Conservation (phyloP, 73 alveolate species). For the Blepharisma japonicum region DNA sequence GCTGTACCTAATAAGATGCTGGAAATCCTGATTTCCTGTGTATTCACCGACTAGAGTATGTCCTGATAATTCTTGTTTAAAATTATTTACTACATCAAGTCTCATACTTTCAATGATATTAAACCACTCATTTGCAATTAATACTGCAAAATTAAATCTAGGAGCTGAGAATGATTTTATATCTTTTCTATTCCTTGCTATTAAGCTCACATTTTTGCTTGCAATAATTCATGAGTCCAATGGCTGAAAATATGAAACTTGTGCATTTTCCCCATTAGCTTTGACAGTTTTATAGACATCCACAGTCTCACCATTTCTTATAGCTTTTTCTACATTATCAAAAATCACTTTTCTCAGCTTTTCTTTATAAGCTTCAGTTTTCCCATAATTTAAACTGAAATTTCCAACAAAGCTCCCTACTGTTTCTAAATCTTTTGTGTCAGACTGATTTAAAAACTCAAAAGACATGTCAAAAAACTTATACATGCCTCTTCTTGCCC, state of each 20-base stretch:
- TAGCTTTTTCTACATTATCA: constrained; percentile 37
- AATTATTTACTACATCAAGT: constrained; percentile 56
- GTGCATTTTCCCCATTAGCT: constrained; percentile 95
- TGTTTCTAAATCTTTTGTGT: constrained; percentile 13
- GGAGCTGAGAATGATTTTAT: constrained; percentile 38
- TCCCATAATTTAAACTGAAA: constrained; percentile 28
- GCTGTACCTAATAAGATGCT: constrained; percentile 84
- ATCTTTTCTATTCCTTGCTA: constrained; percentile 69
- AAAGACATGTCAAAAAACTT: constrained; percentile 61
- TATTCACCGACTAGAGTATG: constrained; percentile 92
- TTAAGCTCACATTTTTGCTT: constrained; percentile 79
- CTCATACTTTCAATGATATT: constrained; percentile 55
- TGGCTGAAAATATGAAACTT: constrained; percentile 68
- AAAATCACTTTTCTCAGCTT: constrained; percentile 36
- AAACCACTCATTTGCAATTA: constrained; percentile 90
- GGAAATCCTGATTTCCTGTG: constrained; percentile 85
- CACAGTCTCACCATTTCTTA: constrained; percentile 55
- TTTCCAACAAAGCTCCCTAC: constrained; percentile 37
- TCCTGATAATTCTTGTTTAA: constrained; percentile 69
- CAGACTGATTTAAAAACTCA: constrained; percentile 13
- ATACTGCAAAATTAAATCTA: constrained; percentile 70
- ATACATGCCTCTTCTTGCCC: constrained; percentile 55
- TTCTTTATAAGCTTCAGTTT: constrained; percentile 29
- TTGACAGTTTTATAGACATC: constrained; percentile 77
- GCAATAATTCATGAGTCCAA: constrained; percentile 85